A percentile compares a stretch with the other conserved stretches of the same genome.
Evolutionary conservation across 768 basidiomycete species (phyloP).

Genomic region (Rhizopogon sp.): DNA sequence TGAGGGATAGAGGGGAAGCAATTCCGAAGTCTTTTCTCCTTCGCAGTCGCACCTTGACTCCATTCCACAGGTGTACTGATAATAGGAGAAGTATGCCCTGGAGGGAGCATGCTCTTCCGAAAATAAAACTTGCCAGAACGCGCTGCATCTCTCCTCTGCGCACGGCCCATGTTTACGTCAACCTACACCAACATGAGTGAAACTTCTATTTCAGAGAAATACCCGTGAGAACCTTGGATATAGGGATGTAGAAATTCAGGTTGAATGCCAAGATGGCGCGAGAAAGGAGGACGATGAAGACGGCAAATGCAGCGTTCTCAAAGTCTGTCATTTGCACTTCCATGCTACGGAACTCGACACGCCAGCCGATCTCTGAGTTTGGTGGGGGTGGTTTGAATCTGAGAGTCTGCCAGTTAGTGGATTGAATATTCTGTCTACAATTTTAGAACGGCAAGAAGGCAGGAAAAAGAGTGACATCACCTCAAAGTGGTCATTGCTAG

Average conservation of each 20-base stretch:
- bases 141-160: constrained; percentile 80
- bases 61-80: constrained; percentile 39
- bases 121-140: constrained; percentile 80
- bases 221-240: constrained; percentile 68
- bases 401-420: constrained; percentile 99
- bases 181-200: constrained; percentile 49
- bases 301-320: constrained; percentile 95
- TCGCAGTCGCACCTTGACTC: constrained; percentile 35
- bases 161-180: constrained; percentile 92
- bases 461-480: constrained; percentile 32
- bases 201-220: neutral
- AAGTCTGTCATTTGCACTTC: constrained; percentile 99
- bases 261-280: constrained; percentile 89
- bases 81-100: constrained; percentile 30
- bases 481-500: constrained; percentile 95
- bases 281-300: constrained; percentile 92
- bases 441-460: neutral
- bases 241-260: constrained; percentile 94
- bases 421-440: constrained; percentile 82
- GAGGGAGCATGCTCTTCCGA: constrained; percentile 77
- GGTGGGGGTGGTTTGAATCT: constrained; percentile 98
- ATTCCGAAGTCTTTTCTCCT: constrained; percentile 65
- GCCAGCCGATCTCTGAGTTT: constrained; percentile 91
- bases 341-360: constrained; percentile 98
- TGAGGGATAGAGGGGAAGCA: constrained; percentile 54